Conservation (phyloP, 371 early-diverging fungal species). For the Dichotomocladium elegans region DNA sequence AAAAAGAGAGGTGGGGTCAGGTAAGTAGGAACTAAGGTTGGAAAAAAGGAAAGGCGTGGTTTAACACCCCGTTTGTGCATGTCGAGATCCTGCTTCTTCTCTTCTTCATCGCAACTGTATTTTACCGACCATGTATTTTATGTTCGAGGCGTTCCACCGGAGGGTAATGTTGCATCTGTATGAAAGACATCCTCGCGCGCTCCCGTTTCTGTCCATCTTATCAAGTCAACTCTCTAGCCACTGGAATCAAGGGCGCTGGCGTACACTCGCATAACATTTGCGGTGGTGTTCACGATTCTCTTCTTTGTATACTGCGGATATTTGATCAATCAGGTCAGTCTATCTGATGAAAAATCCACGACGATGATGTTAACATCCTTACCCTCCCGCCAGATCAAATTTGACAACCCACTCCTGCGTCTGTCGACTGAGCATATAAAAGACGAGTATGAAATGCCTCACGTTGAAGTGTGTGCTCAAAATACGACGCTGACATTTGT, state of each 20-base stretch:
- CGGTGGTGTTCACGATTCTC: slow-evolving; percentile 19
- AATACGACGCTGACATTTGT: slow-evolving; percentile 21
- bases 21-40: no score
- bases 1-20: no score
- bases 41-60: no score
- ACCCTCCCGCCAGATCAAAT: slow-evolving; percentile 15
- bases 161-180: slow-evolving; percentile 14
- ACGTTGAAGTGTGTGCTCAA: slow-evolving; percentile 36
- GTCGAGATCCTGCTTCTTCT: no score
- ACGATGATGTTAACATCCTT: not conserved
- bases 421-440: slow-evolving; percentile 24
- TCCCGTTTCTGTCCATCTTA: not conserved
- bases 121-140: slow-evolving; percentile 27
- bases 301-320: slow-evolving; percentile 32
- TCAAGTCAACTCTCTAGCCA: slow-evolving; percentile 15
- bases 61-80: no score
- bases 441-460: slow-evolving; percentile 16
- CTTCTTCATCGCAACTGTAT: no score
- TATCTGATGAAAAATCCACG: not conserved
- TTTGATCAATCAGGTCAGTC: slow-evolving; percentile 20
- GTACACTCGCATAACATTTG: slow-evolving; percentile 22
- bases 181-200: not conserved
- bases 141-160: slow-evolving; percentile 36
- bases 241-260: slow-evolving; percentile 25
- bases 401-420: slow-evolving; percentile 30